Percentiles rank a stretch among this genome's conserved stretches.
phyloP scores from a whole-genome alignment of 2,329 filamentous ascomycete genomes.

The Fusarium secorum region DNA sequence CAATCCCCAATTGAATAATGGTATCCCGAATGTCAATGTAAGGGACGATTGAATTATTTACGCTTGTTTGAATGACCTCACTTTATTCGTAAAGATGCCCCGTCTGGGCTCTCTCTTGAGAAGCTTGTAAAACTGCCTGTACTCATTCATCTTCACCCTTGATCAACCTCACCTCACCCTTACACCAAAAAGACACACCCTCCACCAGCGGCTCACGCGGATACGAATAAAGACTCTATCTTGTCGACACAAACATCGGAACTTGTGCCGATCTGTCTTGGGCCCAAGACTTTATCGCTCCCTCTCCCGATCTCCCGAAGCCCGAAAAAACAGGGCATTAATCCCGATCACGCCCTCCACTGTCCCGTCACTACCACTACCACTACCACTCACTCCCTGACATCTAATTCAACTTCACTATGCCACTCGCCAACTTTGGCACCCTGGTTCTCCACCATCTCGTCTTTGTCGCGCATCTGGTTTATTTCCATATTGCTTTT shows the following conservation, averaged over 20 bases:
- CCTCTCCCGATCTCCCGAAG: neutral
- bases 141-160: neutral
- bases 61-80: neutral
- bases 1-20: neutral
- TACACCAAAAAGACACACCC: constrained; percentile 5
- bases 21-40: neutral
- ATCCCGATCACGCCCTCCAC: constrained; percentile 4
- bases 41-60: neutral
- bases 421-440: constrained; percentile 62
- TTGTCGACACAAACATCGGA: neutral
- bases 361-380: neutral
- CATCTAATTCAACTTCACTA: constrained; percentile 33
- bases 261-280: constrained; percentile 9
- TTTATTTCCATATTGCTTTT: constrained; percentile 61
- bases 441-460: constrained; percentile 60
- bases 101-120: neutral
- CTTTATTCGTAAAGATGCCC: neutral
- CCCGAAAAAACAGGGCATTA: constrained; percentile 4
- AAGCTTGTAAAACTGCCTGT: neutral
- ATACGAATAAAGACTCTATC: neutral
- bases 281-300: neutral
- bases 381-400: neutral
- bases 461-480: constrained; percentile 62
- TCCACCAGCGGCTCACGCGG: constrained; percentile 30
- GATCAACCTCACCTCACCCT: constrained; percentile 1